These are phyloP conservation scores for Pisolithus microcarpus DNA, from an alignment of 768 basidiomycete species.

Conservation along the genomic window DNA sequence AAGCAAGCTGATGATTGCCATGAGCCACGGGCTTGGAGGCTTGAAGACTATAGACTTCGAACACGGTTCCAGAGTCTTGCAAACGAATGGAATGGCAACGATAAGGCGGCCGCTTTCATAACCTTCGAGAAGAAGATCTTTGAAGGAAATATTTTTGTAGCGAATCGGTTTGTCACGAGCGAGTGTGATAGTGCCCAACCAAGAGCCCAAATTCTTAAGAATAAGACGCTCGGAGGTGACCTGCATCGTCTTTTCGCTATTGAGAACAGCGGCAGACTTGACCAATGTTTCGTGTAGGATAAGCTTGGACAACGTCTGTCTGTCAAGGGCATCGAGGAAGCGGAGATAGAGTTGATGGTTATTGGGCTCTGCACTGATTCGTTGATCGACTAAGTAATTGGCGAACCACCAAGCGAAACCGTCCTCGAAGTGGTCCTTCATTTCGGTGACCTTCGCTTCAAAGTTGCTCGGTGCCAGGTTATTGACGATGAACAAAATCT, in stretches of 20 bases:
- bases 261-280: slow-evolving; percentile 80
- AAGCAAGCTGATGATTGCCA: slow-evolving; percentile 87
- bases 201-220: slow-evolving; percentile 90
- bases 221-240: slow-evolving; percentile 77
- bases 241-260: slow-evolving; percentile 85
- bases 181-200: slow-evolving; percentile 91
- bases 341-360: slow-evolving; percentile 94
- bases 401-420: slow-evolving; percentile 92
- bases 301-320: slow-evolving; percentile 57
- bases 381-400: slow-evolving; percentile 93
- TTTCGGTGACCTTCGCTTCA: slow-evolving; percentile 78
- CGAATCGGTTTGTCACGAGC: slow-evolving; percentile 90
- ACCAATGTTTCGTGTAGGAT: slow-evolving; percentile 91
- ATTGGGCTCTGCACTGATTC: slow-evolving; percentile 93
- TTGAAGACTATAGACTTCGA: slow-evolving; percentile 87
- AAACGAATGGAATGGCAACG: slow-evolving; percentile 95
- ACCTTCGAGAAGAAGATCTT: slow-evolving; percentile 94
- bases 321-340: slow-evolving; percentile 79
- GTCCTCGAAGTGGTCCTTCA: slow-evolving; percentile 79
- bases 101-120: slow-evolving; percentile 87
- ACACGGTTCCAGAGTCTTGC: slow-evolving; percentile 91
- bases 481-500: slow-evolving; percentile 96
- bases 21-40: slow-evolving; percentile 97
- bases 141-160: slow-evolving; percentile 91
- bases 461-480: slow-evolving; percentile 95